These are phyloP conservation scores for Debaryomyces psychrophilus DNA, from an alignment of 1,139 yeast genomes.

Conservation along the genomic window DNA sequence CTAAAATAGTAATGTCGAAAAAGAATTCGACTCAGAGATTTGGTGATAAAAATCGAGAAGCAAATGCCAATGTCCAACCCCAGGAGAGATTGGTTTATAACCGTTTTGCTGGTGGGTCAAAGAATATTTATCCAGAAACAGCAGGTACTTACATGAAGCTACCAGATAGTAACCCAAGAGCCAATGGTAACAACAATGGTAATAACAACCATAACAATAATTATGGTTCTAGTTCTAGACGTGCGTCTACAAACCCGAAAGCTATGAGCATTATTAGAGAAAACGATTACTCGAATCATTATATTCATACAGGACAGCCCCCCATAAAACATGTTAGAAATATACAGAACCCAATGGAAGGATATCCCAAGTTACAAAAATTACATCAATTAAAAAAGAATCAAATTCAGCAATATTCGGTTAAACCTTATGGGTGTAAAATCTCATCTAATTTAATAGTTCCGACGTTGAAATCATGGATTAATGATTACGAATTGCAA, in stretches of 20 bases:
- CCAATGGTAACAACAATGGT: not conserved
- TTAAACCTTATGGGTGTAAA: slow-evolving; percentile 68
- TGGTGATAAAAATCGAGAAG: not conserved
- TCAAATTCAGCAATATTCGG: slow-evolving; percentile 50
- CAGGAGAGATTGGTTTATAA: slow-evolving; percentile 8
- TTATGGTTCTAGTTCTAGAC: not conserved
- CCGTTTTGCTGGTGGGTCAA: slow-evolving; percentile 9
- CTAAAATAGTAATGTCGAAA: slow-evolving; percentile 1
- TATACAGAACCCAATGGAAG: slow-evolving; percentile 65
- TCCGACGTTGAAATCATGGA: slow-evolving; percentile 63
- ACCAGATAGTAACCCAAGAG: not conserved
- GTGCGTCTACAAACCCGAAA: not conserved
- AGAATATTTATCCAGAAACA: slow-evolving; percentile 9
- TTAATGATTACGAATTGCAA: slow-evolving; percentile 52
- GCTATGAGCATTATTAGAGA: slow-evolving; percentile 16
- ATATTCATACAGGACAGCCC: slow-evolving; percentile 56
- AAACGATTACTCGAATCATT: slow-evolving; percentile 75
- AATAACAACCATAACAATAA: not conserved
- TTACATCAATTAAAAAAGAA: slow-evolving; percentile 65
- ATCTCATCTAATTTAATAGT: slow-evolving; percentile 56
- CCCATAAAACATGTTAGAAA: slow-evolving; percentile 73
- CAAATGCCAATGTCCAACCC: not conserved
- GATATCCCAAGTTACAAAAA: slow-evolving; percentile 80
- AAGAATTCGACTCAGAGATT: not conserved
- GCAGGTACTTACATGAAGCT: not conserved